Conservation (phyloP, 495 filamentous ascomycete genomes). For the Neurospora sp. region DNA sequence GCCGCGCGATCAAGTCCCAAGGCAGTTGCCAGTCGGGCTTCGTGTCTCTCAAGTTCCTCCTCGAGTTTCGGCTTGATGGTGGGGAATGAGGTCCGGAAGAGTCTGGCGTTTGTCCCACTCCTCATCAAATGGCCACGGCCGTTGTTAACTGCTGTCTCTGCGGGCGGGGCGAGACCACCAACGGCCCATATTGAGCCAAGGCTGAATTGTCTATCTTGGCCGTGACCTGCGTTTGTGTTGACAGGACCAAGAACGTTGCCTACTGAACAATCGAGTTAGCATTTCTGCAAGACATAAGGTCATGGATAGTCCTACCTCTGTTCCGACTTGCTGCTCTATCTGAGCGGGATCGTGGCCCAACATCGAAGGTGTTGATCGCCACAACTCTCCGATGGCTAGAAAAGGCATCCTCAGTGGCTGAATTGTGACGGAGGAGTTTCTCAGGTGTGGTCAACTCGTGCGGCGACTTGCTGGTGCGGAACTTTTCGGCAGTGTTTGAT, state of each 20-base stretch:
- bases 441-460: constrained; percentile 51
- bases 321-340: constrained; percentile 22
- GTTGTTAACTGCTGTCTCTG: constrained; percentile 43
- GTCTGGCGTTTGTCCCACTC: constrained; percentile 64
- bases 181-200: constrained; percentile 71
- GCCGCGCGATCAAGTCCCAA: constrained; percentile 65
- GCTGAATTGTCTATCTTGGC: constrained; percentile 42
- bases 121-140: constrained; percentile 52
- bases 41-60: constrained; percentile 57
- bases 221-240: constrained; percentile 12
- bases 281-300: neutral
- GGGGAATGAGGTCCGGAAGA: constrained; percentile 62
- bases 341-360: constrained; percentile 17
- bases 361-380: constrained; percentile 22
- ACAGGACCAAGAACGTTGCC: constrained; percentile 29
- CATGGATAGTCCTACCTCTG: constrained; percentile 9
- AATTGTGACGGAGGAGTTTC: constrained; percentile 47
- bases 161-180: constrained; percentile 49
- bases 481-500: constrained; percentile 39
- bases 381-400: constrained; percentile 33
- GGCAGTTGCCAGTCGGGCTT: constrained; percentile 69
- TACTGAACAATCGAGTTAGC: constrained; percentile 2
- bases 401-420: constrained; percentile 57
- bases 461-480: constrained; percentile 53
- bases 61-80: constrained; percentile 31